Evolutionary conservation across 495 filamentous ascomycete genomes (phyloP), one percentile per base, ranked within the genome.

Genomic region (Talaromyces wortmannii): DNA sequence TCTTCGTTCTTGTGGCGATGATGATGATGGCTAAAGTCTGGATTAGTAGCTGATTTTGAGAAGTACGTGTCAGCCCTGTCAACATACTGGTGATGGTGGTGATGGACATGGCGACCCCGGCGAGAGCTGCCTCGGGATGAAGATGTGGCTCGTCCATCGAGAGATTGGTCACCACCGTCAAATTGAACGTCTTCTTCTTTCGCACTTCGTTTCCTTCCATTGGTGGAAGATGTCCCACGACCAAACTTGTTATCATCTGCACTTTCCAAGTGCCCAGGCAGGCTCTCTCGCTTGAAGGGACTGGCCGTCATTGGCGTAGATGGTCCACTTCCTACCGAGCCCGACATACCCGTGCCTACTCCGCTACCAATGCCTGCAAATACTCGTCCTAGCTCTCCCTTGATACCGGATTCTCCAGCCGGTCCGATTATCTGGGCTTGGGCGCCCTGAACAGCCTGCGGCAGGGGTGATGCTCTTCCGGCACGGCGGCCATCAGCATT

Each of bases 331-430:
- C 69, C 75, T 8, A 57, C 55, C 31, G 64, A 60, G 7, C 72
- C 77, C 7, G 78, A 61, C 5, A 79, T 75, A 11, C 79, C 77
- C 0, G 78, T 76, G 31, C 88, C 85, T 6, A 92, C 84, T 44
- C 91, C 91, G 68, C 86, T 92, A 42, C 91, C 91, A 60, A 96
- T 87, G 16, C 91, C 91, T 4, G 88, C 87, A 70, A 96, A 96
- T 73, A 96, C 92, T 31, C 89, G 82, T 7, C 90, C 90, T 64
- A 96, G 88, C 61, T 95, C 91, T 65, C 84, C 91, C 76, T 95
- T 96, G 62, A 96, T 91, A 8, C 83, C 83, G 0, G 91, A 85
- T 60, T 95, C 90, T 6, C 84, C 87, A 18, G 83, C 82, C 2
- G 89, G 87, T 12, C 87, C 87, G 33, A 85, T 77, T 33, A 83